Evolutionary conservation across 202 grass and related monocot genomes (phyloP).

Genomic region (Hordeum pubiflorum): DNA sequence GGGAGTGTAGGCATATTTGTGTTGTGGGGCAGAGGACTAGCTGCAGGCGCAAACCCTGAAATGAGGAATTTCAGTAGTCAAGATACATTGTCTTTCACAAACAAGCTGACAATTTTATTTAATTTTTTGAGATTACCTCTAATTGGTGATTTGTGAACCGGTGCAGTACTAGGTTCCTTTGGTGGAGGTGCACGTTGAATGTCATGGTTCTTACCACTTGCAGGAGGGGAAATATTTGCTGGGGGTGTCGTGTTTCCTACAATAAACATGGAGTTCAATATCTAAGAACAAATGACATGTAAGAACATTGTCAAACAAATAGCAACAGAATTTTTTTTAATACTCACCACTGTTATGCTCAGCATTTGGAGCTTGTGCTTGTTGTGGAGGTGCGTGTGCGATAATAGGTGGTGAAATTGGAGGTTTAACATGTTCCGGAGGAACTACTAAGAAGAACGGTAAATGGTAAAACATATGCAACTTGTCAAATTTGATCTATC

Average conservation of each 20-base stretch:
- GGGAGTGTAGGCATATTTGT: conserved; percentile 45
- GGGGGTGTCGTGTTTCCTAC: conserved; percentile 37
- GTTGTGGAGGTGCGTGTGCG: conserved; percentile 32
- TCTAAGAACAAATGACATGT: neutral
- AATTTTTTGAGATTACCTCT: conserved; percentile 30
- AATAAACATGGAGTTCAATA: conserved; percentile 19
- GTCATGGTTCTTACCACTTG: conserved; percentile 25
- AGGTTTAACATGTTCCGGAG: conserved; percentile 31
- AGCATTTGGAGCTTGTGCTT: conserved; percentile 40
- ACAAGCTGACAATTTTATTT: neutral
- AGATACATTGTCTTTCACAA: conserved; percentile 3
- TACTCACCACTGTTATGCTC: conserved; percentile 35
- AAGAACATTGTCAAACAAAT: conserved; percentile 11
- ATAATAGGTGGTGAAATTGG: conserved; percentile 26
- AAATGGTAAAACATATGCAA: neutral
- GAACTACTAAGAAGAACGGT: conserved; percentile 26
- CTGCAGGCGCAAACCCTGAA: conserved; percentile 58
- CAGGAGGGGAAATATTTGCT: conserved; percentile 31
- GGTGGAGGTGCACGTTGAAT: conserved; percentile 44
- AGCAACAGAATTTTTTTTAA: neutral
- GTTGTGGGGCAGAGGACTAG: conserved; percentile 52
- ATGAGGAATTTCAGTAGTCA: conserved; percentile 18
- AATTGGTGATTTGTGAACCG: conserved; percentile 31
- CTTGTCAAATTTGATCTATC: neutral
- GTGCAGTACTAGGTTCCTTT: conserved; percentile 24